Percentiles rank a stretch among this genome's conserved stretches.
phyloP scores from a whole-genome alignment of 2,329 filamentous ascomycete genomes.

The Aspergillus sp. region DNA sequence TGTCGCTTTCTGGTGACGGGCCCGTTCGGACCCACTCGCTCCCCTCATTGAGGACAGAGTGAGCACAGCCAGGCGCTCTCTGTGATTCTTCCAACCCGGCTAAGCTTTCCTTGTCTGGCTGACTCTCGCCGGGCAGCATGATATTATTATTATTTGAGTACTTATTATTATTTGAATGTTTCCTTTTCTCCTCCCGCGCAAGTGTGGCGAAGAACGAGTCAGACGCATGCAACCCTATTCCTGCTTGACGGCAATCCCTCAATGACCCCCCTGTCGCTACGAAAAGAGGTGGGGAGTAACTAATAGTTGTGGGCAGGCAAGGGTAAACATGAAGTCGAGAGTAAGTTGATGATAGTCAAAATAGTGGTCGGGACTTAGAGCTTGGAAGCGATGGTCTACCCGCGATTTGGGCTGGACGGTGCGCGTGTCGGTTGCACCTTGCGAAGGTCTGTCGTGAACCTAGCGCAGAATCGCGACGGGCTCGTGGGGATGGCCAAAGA shows the following conservation, averaged over 20 bases:
- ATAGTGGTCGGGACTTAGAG: conserved; percentile 22
- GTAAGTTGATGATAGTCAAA: conserved; percentile 16
- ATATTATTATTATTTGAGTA: conserved; percentile 2
- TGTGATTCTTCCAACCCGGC: conserved; percentile 14
- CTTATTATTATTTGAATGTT: conserved; percentile 3
- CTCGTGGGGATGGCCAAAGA: conserved; percentile 33
- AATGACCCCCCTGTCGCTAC: background rate
- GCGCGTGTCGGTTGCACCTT: conserved; percentile 14
- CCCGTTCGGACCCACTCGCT: conserved; percentile 23
- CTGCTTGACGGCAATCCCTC: background rate
- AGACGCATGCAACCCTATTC: conserved; percentile 4
- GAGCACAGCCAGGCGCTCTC: background rate
- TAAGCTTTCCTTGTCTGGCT: conserved; percentile 26
- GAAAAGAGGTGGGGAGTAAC: too few relatives aligned
- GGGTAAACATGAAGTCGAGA: conserved; percentile 18
- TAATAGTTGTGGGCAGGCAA: too few relatives aligned
- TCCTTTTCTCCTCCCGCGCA: background rate
- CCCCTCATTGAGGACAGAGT: conserved; percentile 17
- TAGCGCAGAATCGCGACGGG: conserved; percentile 25
- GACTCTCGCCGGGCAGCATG: background rate
- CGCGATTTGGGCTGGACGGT: conserved; percentile 32
- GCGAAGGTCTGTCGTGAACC: conserved; percentile 28
- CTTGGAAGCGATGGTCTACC: conserved; percentile 34
- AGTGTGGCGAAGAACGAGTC: conserved; percentile 7
- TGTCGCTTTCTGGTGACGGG: conserved; percentile 27